Conservation (phyloP, 257 asterid genomes). For the Solanum medicagineum region DNA sequence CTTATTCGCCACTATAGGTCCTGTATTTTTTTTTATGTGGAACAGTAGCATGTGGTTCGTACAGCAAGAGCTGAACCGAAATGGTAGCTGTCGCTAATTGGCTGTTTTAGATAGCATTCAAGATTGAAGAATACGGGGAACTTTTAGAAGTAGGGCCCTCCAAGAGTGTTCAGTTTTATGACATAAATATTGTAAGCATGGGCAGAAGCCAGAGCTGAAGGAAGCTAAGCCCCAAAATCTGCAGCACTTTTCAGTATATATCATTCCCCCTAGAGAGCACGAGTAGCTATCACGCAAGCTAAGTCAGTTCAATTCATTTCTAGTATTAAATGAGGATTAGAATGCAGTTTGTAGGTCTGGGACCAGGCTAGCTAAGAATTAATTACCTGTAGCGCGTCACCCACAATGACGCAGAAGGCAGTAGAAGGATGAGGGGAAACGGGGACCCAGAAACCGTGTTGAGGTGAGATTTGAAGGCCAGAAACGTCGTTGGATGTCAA, state of each 20-base stretch:
- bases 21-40: not conserved
- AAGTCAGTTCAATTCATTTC: not conserved
- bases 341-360: not conserved
- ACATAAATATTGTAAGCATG: not conserved
- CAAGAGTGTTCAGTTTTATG: not conserved
- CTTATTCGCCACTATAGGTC: not conserved
- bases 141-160: not conserved
- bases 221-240: not conserved
- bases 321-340: not conserved
- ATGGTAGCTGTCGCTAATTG: not conserved
- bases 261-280: not conserved
- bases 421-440: slow-evolving; percentile 28
- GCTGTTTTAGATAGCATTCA: not conserved
- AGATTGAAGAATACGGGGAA: not conserved
- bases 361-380: not conserved
- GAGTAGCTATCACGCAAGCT: not conserved
- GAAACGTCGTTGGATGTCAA: slow-evolving; percentile 43
- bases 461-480: slow-evolving; percentile 48
- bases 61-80: not conserved
- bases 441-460: slow-evolving; percentile 61
- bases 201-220: not conserved
- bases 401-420: slow-evolving; percentile 54
- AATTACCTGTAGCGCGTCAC: slow-evolving; percentile 61
- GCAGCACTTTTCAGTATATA: not conserved
- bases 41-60: not conserved